phyloP scores from a whole-genome alignment of 306 rosid species.

The Pyrus communis region DNA sequence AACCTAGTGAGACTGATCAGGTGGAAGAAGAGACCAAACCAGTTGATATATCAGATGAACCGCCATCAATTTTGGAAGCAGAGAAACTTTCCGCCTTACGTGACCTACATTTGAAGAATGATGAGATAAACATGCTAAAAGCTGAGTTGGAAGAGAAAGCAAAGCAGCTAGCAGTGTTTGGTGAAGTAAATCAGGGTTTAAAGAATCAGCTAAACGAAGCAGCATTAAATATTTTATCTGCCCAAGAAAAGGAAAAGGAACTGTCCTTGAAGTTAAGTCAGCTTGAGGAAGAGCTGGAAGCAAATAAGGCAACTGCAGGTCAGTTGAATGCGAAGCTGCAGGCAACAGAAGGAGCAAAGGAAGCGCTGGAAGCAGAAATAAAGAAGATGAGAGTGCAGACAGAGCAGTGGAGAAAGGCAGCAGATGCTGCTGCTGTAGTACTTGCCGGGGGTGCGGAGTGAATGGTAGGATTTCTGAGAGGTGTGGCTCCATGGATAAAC shows the following conservation, averaged over 20 bases:
- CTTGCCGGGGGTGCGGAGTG: slow-evolving; percentile 64
- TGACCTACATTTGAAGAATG: slow-evolving; percentile 33
- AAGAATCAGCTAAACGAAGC: slow-evolving; percentile 50
- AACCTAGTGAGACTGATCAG: slow-evolving; percentile 20
- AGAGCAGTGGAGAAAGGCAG: slow-evolving; percentile 87
- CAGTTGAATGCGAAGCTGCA: slow-evolving; percentile 45
- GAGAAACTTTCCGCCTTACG: slow-evolving; percentile 31
- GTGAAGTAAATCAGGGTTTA: slow-evolving; percentile 36
- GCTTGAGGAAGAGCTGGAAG: slow-evolving; percentile 47
- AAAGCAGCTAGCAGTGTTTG: slow-evolving; percentile 32
- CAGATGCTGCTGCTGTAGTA: slow-evolving; percentile 89
- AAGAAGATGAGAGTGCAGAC: slow-evolving; percentile 80
- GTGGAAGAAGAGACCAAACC: slow-evolving; percentile 36
- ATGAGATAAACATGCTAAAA: slow-evolving; percentile 39
- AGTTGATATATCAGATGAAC: slow-evolving; percentile 21
- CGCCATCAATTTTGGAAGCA: slow-evolving; percentile 21
- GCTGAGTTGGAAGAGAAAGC: slow-evolving; percentile 47
- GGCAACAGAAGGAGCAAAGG: slow-evolving; percentile 47
- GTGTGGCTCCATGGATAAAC: slow-evolving; percentile 86
- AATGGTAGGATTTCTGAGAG: slow-evolving; percentile 60
- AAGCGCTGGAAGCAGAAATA: slow-evolving; percentile 60
- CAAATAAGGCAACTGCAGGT: slow-evolving; percentile 31
- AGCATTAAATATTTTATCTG: slow-evolving; percentile 30
- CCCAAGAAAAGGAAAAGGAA: slow-evolving; percentile 46
- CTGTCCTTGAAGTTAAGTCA: slow-evolving; percentile 29